A percentile compares a stretch with the other conserved stretches of the same genome.
Conservation (phyloP, 2,329 filamentous ascomycete genomes). For the Aspergillus aculeatinus region DNA sequence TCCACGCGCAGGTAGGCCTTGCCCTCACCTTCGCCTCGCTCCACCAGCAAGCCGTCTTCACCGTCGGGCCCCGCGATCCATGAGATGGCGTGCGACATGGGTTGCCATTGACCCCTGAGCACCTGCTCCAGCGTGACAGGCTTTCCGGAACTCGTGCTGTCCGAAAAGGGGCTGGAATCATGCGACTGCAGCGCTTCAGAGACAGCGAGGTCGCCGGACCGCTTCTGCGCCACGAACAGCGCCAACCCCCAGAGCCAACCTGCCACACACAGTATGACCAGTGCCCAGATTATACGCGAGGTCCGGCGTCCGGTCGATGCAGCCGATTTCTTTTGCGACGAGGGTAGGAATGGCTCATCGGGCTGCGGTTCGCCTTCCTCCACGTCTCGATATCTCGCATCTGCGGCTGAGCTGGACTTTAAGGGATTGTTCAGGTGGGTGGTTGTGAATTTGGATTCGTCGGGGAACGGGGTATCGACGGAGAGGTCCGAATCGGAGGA, state of each 20-base stretch:
- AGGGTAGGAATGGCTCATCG: slow-evolving; percentile 27
- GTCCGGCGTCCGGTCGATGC: slow-evolving; percentile 28
- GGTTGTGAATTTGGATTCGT: slow-evolving; percentile 24
- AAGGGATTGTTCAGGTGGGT: slow-evolving; percentile 9
- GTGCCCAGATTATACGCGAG: slow-evolving; percentile 40
- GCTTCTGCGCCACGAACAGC: slow-evolving; percentile 41
- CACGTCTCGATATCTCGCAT: slow-evolving; percentile 34
- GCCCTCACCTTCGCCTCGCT: slow-evolving; percentile 58
- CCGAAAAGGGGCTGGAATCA: slow-evolving; percentile 31
- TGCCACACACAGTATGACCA: slow-evolving; percentile 42
- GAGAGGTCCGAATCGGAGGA: slow-evolving; percentile 38
- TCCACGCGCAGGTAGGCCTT: slow-evolving; percentile 82
- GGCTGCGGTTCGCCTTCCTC: slow-evolving; percentile 33
- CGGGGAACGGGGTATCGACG: slow-evolving; percentile 32
- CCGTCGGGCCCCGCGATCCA: slow-evolving; percentile 50
- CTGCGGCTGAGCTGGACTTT: slow-evolving; percentile 6
- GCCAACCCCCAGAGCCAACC: slow-evolving; percentile 49
- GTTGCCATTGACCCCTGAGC: slow-evolving; percentile 39
- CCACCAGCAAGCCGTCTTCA: slow-evolving; percentile 77
- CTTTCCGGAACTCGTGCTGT: slow-evolving; percentile 38
- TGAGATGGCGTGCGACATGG: slow-evolving; percentile 42
- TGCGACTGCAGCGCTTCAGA: slow-evolving; percentile 26
- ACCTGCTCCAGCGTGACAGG: slow-evolving; percentile 46
- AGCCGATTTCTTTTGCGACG: slow-evolving; percentile 21
- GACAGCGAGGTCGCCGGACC: slow-evolving; percentile 32